Base-by-base conservation (phyloP, 805 yeast genomes). In the Kodamaea nitidulidarum region DNA sequence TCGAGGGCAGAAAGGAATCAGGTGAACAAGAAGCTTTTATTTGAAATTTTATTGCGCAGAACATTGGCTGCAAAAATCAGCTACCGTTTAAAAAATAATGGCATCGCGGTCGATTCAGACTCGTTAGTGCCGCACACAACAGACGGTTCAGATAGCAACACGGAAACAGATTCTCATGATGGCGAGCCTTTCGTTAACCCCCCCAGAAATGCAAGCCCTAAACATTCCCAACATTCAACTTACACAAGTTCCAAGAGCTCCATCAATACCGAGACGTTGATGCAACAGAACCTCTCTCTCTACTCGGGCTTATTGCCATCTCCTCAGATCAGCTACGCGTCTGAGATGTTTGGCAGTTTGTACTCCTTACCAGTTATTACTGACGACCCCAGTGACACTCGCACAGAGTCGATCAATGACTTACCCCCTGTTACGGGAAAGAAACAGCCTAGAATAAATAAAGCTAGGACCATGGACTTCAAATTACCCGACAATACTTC, bases 31-130 rank as follows among this genome's bases (percentile, higher is more conserved):
- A 55, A 54, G 39, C 34, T 68, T 0, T 49, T 64, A n/a, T 52
- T 65, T 21, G 74, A 67, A 38, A 42, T 65, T 4, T 51, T 68
- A 31, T 39, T 68, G n/a, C 55, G 73, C 41, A 48, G 70, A 40
- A 68, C 72, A 1, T 46, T 67, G 45, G 66, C 70, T 24, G 73
- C 71, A 5, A 68, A 68, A 48, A 55, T 68, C 16, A 64, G 52
- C 3, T 68, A 55, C 42, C 44, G 73, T 29, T 50, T 68, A 34
- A 41, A 42, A 12, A 57, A 56, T 25, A 42, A 41, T 32, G 48
- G 49, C 9, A 26, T 34, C 14, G 12, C 15, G 5, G 35, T 34
- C 15, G 26, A 11, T 4, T 33, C 40, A 1, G 35, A 31, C 12
- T 15, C 33, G 12, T 24, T 30, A 5, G 16, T 37, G 22, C 22